Conservation (phyloP, 768 basidiomycete species). For the Agaricus sinodeliciosus region DNA sequence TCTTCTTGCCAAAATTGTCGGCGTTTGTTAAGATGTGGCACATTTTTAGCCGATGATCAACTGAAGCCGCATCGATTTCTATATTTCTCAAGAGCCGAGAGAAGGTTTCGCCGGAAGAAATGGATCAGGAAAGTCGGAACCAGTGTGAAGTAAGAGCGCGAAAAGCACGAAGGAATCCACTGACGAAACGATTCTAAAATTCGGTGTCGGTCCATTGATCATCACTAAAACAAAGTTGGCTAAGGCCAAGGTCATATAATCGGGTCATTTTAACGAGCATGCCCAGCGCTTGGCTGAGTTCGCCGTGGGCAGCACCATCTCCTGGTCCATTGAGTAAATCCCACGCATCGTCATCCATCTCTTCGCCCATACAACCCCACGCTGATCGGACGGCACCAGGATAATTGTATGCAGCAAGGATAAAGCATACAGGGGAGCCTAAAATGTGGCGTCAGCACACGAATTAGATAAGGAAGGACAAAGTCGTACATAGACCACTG, state of each 20-base stretch:
- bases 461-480: background rate
- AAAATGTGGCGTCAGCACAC: background rate
- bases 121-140: no score
- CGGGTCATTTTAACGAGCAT: conserved; percentile 75
- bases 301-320: conserved; percentile 28
- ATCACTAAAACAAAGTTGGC: conserved; percentile 47
- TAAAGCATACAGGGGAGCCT: conserved; percentile 78
- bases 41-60: no score
- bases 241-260: conserved; percentile 65
- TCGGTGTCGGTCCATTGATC: conserved; percentile 13
- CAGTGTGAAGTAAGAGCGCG: no score
- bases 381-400: conserved; percentile 56
- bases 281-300: conserved; percentile 35
- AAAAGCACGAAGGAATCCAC: no score
- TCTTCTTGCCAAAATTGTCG: no score
- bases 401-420: conserved; percentile 61
- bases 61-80: no score
- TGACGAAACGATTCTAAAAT: no score
- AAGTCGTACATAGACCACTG: conserved; percentile 67
- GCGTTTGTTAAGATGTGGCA: no score
- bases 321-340: conserved; percentile 43
- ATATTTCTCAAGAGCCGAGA: no score
- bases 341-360: conserved; percentile 66
- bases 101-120: no score
- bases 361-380: conserved; percentile 64